A percentile compares a stretch with the other conserved stretches of the same genome.
Evolutionary conservation across 169 alveolate species (phyloP).

Genomic region (Theileria parva): DNA sequence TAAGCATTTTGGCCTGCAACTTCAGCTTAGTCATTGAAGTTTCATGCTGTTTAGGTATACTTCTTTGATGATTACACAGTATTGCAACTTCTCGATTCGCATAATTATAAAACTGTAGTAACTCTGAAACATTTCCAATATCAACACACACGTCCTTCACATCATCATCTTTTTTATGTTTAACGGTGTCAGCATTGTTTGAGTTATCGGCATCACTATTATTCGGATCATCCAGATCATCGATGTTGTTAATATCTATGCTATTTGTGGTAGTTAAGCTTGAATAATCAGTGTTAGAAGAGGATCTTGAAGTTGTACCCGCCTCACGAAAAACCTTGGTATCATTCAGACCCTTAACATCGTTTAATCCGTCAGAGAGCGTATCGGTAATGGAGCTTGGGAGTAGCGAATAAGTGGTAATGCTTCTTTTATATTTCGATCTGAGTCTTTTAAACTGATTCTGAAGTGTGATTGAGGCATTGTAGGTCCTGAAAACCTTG

Average conservation of each 20-base stretch:
- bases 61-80: slow-evolving; percentile 95
- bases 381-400: neutral
- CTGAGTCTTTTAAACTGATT: slow-evolving; percentile 79
- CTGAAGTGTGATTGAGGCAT: slow-evolving; percentile 97
- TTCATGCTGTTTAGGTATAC: slow-evolving; percentile 93
- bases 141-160: slow-evolving; percentile 75
- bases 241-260: slow-evolving; percentile 27
- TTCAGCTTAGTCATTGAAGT: slow-evolving; percentile 90
- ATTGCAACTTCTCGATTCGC: slow-evolving; percentile 98
- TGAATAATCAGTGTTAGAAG: slow-evolving; percentile 26
- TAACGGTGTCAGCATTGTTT: neutral
- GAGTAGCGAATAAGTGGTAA: neutral
- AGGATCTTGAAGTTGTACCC: slow-evolving; percentile 35
- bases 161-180: slow-evolving; percentile 47
- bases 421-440: slow-evolving; percentile 6
- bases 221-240: slow-evolving; percentile 17
- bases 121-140: slow-evolving; percentile 81
- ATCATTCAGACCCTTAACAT: slow-evolving; percentile 18
- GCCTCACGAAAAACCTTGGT: slow-evolving; percentile 1
- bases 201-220: neutral
- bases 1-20: slow-evolving; percentile 79
- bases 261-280: slow-evolving; percentile 33
- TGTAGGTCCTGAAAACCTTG: slow-evolving; percentile 99
- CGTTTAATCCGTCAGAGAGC: neutral
- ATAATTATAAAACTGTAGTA: slow-evolving; percentile 92